phyloP scores from a whole-genome alignment of 2,329 filamentous ascomycete genomes.

The Proliferodiscus dingleyae region DNA sequence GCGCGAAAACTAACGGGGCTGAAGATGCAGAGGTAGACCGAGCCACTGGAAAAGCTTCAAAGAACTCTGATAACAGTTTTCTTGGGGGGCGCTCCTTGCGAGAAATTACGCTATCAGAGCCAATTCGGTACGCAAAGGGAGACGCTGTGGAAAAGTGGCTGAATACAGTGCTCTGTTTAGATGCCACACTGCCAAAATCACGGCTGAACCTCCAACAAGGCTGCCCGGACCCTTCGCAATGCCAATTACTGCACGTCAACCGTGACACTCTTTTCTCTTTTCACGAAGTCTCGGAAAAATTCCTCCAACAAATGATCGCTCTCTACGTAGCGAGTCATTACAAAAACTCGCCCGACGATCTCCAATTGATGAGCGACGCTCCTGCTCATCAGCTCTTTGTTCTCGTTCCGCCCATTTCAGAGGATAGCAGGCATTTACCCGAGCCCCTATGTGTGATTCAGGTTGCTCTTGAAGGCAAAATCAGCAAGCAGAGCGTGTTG shows the following conservation, averaged over 20 bases:
- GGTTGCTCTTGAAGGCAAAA: conserved; percentile 88
- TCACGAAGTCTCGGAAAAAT: conserved; percentile 94
- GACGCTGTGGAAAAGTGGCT: conserved; percentile 95
- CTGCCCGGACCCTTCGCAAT: conserved; percentile 85
- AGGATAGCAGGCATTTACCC: conserved; percentile 72
- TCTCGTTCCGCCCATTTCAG: conserved; percentile 78
- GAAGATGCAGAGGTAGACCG: conserved; percentile 68
- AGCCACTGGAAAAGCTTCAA: conserved; percentile 67
- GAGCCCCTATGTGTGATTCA: conserved; percentile 95
- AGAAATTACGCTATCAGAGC: conserved; percentile 89
- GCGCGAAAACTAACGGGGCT: conserved; percentile 45
- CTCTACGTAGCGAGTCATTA: conserved; percentile 96
- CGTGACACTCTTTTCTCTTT: conserved; percentile 97
- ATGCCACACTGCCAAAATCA: conserved; percentile 75
- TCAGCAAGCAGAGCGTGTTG: conserved; percentile 87
- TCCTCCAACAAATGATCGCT: conserved; percentile 96
- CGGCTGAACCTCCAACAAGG: conserved; percentile 41
- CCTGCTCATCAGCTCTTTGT: conserved; percentile 96
- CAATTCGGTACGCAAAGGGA: conserved; percentile 88
- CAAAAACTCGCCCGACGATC: conserved; percentile 95
- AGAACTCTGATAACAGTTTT: conserved; percentile 54
- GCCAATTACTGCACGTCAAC: conserved; percentile 90
- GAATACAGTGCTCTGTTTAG: conserved; percentile 87
- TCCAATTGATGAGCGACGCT: conserved; percentile 98
- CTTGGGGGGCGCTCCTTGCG: conserved; percentile 72